Evolutionary conservation across 768 basidiomycete species (phyloP), one percentile per base, ranked within the genome.

Genomic region (Exidia glandulosa): DNA sequence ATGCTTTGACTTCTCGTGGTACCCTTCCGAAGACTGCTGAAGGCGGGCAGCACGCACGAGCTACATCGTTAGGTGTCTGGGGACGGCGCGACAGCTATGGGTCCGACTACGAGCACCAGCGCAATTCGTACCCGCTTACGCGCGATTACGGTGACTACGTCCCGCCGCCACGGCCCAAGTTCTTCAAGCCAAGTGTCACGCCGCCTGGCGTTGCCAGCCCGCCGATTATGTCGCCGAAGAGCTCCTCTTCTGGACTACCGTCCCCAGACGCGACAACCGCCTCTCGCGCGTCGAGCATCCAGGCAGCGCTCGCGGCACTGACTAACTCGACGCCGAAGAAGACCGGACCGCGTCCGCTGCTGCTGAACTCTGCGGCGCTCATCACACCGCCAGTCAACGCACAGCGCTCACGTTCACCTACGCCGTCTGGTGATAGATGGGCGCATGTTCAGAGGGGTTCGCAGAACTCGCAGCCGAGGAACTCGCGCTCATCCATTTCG

Each of bases 291-390:
- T 27, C 57, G 19, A 61, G 56, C 32, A 58, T 56, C n/a, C 60
- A 61, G 48, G 58, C 62, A 45, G 79, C 82, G 0, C 68, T 83
- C 32, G 68, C 76, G 9, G 70, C 77, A 27, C 69, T 82, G 56
- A 62, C 67, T 2, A 66, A 70, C 33, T 64, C 61, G 41, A 54
- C 59, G 29, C 70, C 77, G 27, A 63, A 78, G 2, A 87, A 80
- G 73, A 71, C 75, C 55, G 85, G 74, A 1, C 88, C 89, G 0
- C 77, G 79, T 7, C 88, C 89, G 0, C 74, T 91, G 34, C 72
- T 89, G 52, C 75, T 91, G 37, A 82, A 71, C 66, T 80, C 86
- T 27, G 73, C 75, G 1, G 74, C 75, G 14, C 67, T 76, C 3
- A 73, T 82, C 14, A 76, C 76, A 2, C 70, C 77, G 2, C 62